Evolutionary conservation across 2,329 filamentous ascomycete species (phyloP).

Genomic region (Colletotrichum somersetense): DNA sequence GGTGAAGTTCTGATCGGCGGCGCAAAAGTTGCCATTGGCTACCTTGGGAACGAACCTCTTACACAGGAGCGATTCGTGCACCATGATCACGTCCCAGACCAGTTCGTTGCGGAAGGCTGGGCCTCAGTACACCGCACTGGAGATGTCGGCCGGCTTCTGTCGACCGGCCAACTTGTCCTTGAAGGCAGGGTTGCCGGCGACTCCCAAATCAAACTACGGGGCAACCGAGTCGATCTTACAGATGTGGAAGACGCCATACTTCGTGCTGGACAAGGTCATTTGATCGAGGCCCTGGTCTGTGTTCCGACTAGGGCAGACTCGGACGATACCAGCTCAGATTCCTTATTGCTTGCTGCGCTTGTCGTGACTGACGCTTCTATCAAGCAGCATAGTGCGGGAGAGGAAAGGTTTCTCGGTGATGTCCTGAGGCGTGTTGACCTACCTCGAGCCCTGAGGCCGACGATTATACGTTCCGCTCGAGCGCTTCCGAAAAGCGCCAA

Average conservation of each 20-base stretch:
- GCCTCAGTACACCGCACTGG: background rate
- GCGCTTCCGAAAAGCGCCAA: background rate
- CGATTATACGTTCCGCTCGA: background rate
- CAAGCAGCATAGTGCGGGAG: background rate
- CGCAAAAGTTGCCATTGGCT: constrained; percentile 49
- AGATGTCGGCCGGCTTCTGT: background rate
- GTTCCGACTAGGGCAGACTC: background rate
- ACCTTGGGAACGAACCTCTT: constrained; percentile 38
- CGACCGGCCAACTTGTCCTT: background rate
- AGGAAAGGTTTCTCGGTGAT: background rate
- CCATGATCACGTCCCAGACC: background rate
- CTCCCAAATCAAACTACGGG: background rate
- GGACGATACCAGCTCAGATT: background rate
- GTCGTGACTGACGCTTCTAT: background rate
- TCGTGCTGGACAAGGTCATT: background rate
- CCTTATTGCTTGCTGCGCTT: background rate
- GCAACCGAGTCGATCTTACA: background rate
- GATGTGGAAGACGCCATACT: background rate
- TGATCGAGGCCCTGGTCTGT: background rate
- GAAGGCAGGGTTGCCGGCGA: background rate
- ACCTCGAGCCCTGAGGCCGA: background rate
- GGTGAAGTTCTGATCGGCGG: constrained; percentile 52
- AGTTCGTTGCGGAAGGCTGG: background rate
- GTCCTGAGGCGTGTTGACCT: background rate
- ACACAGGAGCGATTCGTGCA: background rate